A percentile compares a stretch with the other conserved stretches of the same genome.
Conservation (phyloP, 1,284 basidiomycete genomes). For the Marasmius fiardii region DNA sequence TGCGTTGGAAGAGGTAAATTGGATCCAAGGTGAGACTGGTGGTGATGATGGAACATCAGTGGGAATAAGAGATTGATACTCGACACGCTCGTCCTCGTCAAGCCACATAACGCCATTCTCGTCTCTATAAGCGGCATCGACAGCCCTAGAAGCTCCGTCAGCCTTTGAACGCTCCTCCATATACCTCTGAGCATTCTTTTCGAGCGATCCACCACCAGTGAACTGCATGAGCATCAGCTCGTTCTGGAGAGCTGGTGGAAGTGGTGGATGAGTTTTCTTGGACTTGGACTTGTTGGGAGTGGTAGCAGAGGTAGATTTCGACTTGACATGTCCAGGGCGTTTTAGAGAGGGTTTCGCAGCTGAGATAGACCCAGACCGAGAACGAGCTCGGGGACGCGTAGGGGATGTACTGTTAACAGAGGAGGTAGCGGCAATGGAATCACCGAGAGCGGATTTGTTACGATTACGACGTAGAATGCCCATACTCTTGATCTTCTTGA, state of each 20-base stretch:
- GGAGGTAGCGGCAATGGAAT: not conserved
- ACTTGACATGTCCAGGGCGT: slow-evolving; percentile 29
- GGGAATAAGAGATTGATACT: slow-evolving; percentile 58
- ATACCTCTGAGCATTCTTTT: slow-evolving; percentile 50
- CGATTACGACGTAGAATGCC: slow-evolving; percentile 6
- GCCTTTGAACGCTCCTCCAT: slow-evolving; percentile 51
- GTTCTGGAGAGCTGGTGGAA: slow-evolving; percentile 1
- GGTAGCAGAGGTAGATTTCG: slow-evolving; percentile 14
- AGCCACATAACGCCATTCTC: slow-evolving; percentile 60
- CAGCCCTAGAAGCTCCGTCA: slow-evolving; percentile 13
- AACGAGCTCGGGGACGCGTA: slow-evolving; percentile 1
- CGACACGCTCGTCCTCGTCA: slow-evolving; percentile 66
- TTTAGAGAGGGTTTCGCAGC: slow-evolving; percentile 3
- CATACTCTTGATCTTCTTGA: slow-evolving; percentile 11
- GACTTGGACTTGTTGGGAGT: slow-evolving; percentile 24
- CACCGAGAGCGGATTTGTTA: slow-evolving; percentile 1
- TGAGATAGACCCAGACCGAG: not conserved
- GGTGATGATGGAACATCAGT: not conserved
- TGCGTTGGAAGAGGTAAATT: not conserved
- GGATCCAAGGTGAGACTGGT: not conserved
- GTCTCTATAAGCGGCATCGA: slow-evolving; percentile 54
- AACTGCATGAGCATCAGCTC: slow-evolving; percentile 69
- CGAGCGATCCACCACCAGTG: slow-evolving; percentile 55
- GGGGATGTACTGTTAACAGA: not conserved
- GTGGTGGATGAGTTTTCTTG: not conserved